Conservation (phyloP, 345 rosid species). For the Linum lewisii region DNA sequence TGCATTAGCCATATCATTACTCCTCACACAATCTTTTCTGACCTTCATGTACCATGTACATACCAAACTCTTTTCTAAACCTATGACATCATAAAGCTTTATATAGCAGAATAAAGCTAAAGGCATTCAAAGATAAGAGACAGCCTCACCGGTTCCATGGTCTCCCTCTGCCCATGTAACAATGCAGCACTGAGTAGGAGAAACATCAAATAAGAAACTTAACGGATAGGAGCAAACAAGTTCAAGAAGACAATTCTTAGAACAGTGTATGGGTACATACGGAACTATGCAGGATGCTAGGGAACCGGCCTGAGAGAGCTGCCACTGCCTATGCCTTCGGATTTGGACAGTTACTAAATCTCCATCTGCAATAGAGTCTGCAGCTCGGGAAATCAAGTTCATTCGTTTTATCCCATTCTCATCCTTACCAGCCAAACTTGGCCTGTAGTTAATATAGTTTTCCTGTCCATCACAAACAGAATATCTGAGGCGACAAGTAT, state of each 20-base stretch:
- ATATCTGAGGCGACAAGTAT: constrained; percentile 1
- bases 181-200: constrained; percentile 57
- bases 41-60: no score
- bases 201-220: constrained; percentile 14
- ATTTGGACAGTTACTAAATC: constrained; percentile 91
- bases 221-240: constrained; percentile 5
- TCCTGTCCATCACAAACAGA: constrained; percentile 42
- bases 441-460: constrained; percentile 87
- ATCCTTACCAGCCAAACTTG: constrained; percentile 58
- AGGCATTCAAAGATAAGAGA: neutral
- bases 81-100: neutral
- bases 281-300: constrained; percentile 81
- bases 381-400: constrained; percentile 76
- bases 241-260: constrained; percentile 3
- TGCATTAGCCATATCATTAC: no score
- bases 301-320: constrained; percentile 68
- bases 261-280: constrained; percentile 40
- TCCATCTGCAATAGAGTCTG: constrained; percentile 87
- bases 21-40: no score
- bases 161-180: constrained; percentile 83
- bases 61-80: no score
- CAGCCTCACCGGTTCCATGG: constrained; percentile 60
- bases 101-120: neutral
- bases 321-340: constrained; percentile 94
- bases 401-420: constrained; percentile 60